Percentiles rank a stretch among this genome's conserved stretches.
These are phyloP conservation scores for Jatropha podagrica DNA, from an alignment of 441 rosid species.

Conservation along the genomic window DNA sequence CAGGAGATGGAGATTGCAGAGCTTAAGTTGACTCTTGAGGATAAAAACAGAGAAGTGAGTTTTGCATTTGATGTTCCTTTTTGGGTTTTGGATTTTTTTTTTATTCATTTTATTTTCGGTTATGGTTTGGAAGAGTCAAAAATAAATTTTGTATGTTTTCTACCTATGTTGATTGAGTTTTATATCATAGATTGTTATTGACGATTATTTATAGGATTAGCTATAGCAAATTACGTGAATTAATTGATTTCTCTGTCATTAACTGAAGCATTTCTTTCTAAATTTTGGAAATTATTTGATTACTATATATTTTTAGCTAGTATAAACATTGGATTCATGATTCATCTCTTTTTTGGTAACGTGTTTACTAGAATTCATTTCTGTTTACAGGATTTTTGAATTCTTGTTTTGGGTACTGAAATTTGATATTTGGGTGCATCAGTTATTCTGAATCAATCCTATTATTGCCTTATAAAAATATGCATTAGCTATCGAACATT, in stretches of 20 bases:
- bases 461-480: background rate
- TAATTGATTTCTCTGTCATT: no score
- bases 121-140: background rate
- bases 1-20: slow-evolving; percentile 58
- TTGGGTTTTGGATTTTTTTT: background rate
- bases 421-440: background rate
- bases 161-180: background rate
- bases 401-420: background rate
- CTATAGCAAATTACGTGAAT: no score
- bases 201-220: no score
- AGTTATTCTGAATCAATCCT: background rate
- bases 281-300: no score
- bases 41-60: slow-evolving; percentile 68
- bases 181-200: no score
- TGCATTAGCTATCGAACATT: background rate
- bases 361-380: no score
- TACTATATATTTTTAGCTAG: no score
- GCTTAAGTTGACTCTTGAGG: slow-evolving; percentile 54
- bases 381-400: background rate
- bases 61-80: background rate
- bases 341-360: no score
- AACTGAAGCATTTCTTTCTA: no score
- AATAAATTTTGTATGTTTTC: background rate
- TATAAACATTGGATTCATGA: no score
- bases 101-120: background rate